Conservation (phyloP, 2,329 filamentous ascomycete species). For the Chrysosphaeria jannelii region DNA sequence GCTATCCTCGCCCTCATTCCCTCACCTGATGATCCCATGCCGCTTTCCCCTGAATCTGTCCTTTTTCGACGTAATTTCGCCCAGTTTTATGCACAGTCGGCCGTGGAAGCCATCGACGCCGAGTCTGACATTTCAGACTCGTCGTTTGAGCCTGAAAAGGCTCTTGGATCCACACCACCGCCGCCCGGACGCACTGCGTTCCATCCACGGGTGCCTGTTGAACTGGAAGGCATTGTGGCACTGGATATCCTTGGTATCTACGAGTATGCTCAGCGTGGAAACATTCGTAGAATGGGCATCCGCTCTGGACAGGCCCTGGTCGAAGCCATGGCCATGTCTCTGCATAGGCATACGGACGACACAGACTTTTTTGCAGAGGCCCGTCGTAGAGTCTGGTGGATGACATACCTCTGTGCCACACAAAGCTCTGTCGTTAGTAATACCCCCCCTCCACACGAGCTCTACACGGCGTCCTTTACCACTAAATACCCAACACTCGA, state of each 20-base stretch:
- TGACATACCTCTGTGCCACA: conserved; percentile 20
- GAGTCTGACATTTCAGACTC: conserved; percentile 17
- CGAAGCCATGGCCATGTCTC: conserved; percentile 13
- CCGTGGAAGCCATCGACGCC: conserved; percentile 17
- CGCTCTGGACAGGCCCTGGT: conserved; percentile 17
- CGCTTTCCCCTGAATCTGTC: conserved; percentile 11
- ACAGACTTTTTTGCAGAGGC: conserved; percentile 15
- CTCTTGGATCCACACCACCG: conserved; percentile 9
- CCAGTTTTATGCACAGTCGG: conserved; percentile 16
- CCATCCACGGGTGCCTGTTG: conserved; percentile 13
- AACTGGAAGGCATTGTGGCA: conserved; percentile 17
- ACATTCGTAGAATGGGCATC: conserved; percentile 19
- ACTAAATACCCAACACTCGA: conserved; percentile 13
- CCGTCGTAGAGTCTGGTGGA: conserved; percentile 19
- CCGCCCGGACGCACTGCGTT: conserved; percentile 11
- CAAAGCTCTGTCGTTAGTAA: conserved; percentile 21
- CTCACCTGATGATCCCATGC: conserved; percentile 11
- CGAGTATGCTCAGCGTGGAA: conserved; percentile 21
- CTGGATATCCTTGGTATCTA: conserved; percentile 18
- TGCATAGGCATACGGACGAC: conserved; percentile 12
- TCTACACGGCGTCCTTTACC: conserved; percentile 11
- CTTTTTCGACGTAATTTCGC: conserved; percentile 16
- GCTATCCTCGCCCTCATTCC: conserved; percentile 18
- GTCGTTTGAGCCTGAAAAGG: conserved; percentile 13
- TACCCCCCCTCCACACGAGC: conserved; percentile 7